Base-by-base conservation (phyloP, 257 asterid genomes). In the Nicotiana benthamiana region DNA sequence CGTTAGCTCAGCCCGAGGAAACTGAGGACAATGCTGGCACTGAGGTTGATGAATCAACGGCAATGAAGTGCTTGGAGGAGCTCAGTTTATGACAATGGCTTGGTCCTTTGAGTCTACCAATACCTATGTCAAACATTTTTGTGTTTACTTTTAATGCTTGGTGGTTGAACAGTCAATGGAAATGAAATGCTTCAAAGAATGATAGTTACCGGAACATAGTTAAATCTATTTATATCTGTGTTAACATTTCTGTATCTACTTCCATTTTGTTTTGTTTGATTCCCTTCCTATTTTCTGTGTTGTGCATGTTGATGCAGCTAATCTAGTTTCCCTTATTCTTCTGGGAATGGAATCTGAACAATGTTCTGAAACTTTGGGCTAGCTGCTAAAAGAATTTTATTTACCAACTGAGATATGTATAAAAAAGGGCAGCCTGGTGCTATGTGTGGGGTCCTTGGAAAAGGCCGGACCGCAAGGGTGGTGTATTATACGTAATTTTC, bases 21-120 rank as follows among this genome's bases (percentile, higher is more conserved):
- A 32, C 81, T 57, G 80, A 56, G 70, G 79, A 32, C 72, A 83
- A 77, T 46, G 43, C 79, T 70, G 75, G 74, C 81, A 75, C 84
- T 15, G 89, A 86, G 28, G 82, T 87, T 1, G 90, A 87, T 26
- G 95, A 91, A 84, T 86, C 91, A 54, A 89, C 90, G 3, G 95
- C 89, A 26, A 85, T 89, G 84, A 92, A 82, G 83, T 89, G 95
- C 90, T 85, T 92, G 85, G 97, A 91, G 84, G 94, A 90, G 84
- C 97, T 93, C 22, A 91, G 89, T 81, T 86, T 91, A 53, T 93
- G 90, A 91, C 79, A 70, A 0, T 22, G 57, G 76, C 54, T 68
- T 68, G 76, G 76, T 48, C 26, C 27, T 18, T 26, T 8, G 79
- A 75, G 27, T 51, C 46, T 52, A 26, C 79, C 64, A 75, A 75